These are phyloP conservation scores for Hirsutella thompsonii DNA, from an alignment of 2,329 filamentous ascomycete species.

Conservation along the genomic window DNA sequence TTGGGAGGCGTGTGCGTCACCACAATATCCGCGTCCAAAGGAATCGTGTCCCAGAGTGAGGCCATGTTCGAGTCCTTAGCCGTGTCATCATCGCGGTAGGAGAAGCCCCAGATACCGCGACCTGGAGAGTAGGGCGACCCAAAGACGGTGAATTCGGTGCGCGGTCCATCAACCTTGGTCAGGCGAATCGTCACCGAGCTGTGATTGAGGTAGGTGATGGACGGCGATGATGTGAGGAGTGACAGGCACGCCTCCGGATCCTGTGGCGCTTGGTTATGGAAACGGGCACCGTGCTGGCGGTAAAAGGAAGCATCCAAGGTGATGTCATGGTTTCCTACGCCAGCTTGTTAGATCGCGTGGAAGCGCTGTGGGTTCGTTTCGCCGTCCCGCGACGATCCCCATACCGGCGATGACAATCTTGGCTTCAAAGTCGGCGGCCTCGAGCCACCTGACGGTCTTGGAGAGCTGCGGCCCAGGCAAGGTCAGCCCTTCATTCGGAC, in stretches of 20 bases:
- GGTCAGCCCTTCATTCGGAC: too few relatives aligned
- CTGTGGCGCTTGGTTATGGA: conserved; percentile 44
- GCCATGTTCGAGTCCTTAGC: conserved; percentile 6
- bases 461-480: conserved; percentile 27
- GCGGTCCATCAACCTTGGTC: conserved; percentile 37
- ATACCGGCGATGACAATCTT: conserved; percentile 60
- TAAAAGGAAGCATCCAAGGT: conserved; percentile 56
- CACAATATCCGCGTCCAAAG: conserved; percentile 49
- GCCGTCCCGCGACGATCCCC: not conserved
- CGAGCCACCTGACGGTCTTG: conserved; percentile 53
- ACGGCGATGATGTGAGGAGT: conserved; percentile 38
- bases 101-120: conserved; percentile 52
- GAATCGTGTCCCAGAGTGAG: conserved; percentile 48
- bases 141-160: conserved; percentile 52
- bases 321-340: conserved; percentile 60
- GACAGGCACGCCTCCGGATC: conserved; percentile 37
- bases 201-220: conserved; percentile 54
- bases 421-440: conserved; percentile 51
- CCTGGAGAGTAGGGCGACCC: conserved; percentile 55
- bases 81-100: conserved; percentile 41
- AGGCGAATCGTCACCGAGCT: conserved; percentile 40
- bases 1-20: conserved; percentile 59
- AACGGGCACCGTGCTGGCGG: conserved; percentile 32
- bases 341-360: not conserved
- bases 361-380: not conserved